Conservation (phyloP, 2,329 filamentous ascomycete genomes). For the Colletotrichum noveboracense region DNA sequence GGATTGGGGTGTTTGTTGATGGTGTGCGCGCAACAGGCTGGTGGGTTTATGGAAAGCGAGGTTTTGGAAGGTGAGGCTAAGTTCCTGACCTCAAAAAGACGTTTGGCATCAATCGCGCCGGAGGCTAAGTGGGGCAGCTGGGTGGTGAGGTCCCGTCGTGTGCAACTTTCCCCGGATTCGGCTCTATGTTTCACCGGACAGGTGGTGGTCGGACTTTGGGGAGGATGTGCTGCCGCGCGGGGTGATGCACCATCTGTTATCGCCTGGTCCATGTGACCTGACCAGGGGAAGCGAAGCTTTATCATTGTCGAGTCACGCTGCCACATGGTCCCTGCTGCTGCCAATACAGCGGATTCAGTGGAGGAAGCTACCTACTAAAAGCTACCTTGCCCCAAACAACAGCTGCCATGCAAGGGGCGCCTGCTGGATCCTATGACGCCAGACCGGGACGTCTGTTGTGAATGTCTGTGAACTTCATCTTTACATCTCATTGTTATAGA, state of each 20-base stretch:
- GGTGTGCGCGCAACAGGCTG: background rate
- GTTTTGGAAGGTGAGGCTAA: background rate
- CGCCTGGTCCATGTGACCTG: slow-evolving; percentile 16
- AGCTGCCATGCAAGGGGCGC: slow-evolving; percentile 17
- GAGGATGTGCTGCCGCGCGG: background rate
- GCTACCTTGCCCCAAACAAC: background rate
- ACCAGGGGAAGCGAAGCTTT: slow-evolving; percentile 14
- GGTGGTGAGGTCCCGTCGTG: background rate
- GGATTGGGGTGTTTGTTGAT: background rate
- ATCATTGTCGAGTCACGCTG: slow-evolving; percentile 17
- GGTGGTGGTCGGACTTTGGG: background rate
- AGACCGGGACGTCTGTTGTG: background rate
- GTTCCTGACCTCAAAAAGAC: slow-evolving; percentile 5
- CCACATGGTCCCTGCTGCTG: slow-evolving; percentile 20
- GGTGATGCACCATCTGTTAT: slow-evolving; percentile 4
- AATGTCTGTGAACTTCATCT: slow-evolving; percentile 5
- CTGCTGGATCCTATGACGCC: slow-evolving; percentile 20
- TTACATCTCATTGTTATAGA: background rate
- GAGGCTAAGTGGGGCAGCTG: slow-evolving; percentile 11
- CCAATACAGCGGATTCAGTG: slow-evolving; percentile 12
- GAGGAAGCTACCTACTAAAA: slow-evolving; percentile 14
- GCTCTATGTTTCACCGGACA: slow-evolving; percentile 1
- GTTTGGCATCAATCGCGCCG: slow-evolving; percentile 7
- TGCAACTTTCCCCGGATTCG: background rate
- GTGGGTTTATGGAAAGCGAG: background rate